Percentiles rank a stretch among this genome's conserved stretches.
phyloP scores from a whole-genome alignment of 192 early-diverging fungal genomes.

The Tieghemiomyces parasiticus region DNA sequence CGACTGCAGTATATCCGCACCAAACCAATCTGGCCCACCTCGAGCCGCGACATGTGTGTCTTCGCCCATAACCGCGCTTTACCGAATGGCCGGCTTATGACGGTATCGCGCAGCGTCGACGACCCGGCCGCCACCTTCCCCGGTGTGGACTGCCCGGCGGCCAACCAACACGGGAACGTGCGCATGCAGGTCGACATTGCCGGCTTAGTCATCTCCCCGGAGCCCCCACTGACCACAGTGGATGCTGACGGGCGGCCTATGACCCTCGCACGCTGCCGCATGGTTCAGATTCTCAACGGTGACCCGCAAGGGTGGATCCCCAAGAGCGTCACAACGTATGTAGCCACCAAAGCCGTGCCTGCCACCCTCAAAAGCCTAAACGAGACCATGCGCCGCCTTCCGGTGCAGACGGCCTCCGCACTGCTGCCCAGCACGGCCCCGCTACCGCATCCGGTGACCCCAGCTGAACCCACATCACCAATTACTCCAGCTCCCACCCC shows the following conservation, averaged over 20 bases:
- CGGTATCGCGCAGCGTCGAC: conserved; percentile 25
- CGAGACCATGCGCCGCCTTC: background rate
- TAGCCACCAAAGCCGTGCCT: conserved; percentile 15
- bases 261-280: conserved; percentile 17
- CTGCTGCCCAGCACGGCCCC: background rate
- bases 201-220: conserved; percentile 19
- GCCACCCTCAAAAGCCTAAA: background rate
- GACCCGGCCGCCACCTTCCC: too few species aligned
- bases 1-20: conserved; percentile 27
- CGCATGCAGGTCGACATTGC: conserved; percentile 32
- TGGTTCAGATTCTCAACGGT: conserved; percentile 25
- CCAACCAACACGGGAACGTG: conserved; percentile 19
- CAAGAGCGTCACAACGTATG: conserved; percentile 24
- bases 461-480: too few species aligned
- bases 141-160: conserved; percentile 22
- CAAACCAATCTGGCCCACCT: conserved; percentile 29
- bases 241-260: background rate
- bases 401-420: background rate
- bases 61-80: conserved; percentile 20
- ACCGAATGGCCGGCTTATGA: conserved; percentile 15
- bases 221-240: conserved; percentile 9
- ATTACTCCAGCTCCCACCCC: too few species aligned
- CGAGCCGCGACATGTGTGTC: conserved; percentile 27
- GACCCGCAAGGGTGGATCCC: conserved; percentile 32
- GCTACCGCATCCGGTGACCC: too few species aligned